Percentiles rank a stretch among this genome's conserved stretches.
These are phyloP conservation scores for Lichtheimia corymbifera DNA, from an alignment of 371 early-diverging fungal species.

Conservation along the genomic window DNA sequence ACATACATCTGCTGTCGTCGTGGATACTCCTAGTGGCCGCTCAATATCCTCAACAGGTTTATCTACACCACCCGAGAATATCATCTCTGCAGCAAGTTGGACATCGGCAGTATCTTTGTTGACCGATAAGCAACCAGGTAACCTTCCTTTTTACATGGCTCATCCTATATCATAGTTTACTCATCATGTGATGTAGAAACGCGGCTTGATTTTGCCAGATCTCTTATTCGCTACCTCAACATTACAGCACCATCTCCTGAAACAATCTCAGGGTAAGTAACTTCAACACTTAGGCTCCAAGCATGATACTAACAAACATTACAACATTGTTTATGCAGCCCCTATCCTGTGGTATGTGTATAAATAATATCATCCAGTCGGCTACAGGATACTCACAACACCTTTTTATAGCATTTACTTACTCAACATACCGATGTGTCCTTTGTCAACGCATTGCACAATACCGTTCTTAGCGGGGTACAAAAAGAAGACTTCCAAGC, in stretches of 20 bases:
- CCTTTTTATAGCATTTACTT: conserved; percentile 7
- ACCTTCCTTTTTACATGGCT: background rate
- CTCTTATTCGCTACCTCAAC: conserved; percentile 24
- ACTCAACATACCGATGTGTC: conserved; percentile 26
- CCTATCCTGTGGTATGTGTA: background rate
- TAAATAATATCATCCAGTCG: too few relatives aligned
- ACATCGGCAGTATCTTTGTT: conserved; percentile 49
- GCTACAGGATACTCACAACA: too few relatives aligned
- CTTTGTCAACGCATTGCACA: conserved; percentile 48
- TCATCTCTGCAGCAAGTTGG: conserved; percentile 24
- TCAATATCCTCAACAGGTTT: background rate
- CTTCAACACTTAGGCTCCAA: too few relatives aligned
- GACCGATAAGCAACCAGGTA: conserved; percentile 38
- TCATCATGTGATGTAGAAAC: conserved; percentile 14
- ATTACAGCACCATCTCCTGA: conserved; percentile 6
- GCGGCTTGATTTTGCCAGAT: conserved; percentile 28
- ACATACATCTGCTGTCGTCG: conserved; percentile 19
- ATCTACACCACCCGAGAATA: conserved; percentile 15
- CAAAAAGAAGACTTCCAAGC: conserved; percentile 42
- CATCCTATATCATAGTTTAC: background rate
- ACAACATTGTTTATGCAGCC: too few relatives aligned
- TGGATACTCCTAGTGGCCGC: background rate
- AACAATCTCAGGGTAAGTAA: background rate
- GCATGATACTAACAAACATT: too few relatives aligned
- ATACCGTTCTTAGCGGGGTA: conserved; percentile 51